These are phyloP conservation scores for Epichloe glyceriae DNA, from an alignment of 2,329 filamentous ascomycete species.

Conservation along the genomic window DNA sequence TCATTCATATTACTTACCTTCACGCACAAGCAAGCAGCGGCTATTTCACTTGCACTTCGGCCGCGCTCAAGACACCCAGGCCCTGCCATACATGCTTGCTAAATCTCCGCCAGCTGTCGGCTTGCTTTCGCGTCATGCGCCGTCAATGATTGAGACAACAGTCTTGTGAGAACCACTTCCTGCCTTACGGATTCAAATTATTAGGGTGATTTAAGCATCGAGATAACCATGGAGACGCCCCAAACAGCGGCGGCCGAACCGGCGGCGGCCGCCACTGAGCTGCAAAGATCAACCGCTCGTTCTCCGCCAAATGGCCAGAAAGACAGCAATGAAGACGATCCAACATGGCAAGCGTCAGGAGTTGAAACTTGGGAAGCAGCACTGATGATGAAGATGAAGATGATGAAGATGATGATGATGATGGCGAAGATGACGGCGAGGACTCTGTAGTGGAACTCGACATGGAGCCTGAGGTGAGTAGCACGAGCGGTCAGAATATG, in stretches of 20 bases:
- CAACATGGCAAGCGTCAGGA: not conserved
- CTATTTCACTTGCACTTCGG: no score
- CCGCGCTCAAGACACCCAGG: no score
- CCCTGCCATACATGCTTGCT: no score
- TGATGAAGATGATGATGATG: not conserved
- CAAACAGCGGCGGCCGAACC: not conserved
- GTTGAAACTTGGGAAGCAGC: constrained; percentile 3
- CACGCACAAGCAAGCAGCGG: no score
- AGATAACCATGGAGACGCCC: not conserved
- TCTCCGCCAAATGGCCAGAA: not conserved
- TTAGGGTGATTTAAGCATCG: no score
- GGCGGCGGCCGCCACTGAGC: not conserved
- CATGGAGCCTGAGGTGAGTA: not conserved
- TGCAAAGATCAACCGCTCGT: not conserved
- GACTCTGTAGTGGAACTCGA: not conserved
- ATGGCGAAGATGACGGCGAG: not conserved
- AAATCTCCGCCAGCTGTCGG: no score
- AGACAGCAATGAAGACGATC: not conserved
- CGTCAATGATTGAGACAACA: not conserved
- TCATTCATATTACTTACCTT: not conserved
- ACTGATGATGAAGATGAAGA: not conserved
- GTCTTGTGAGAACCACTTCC: no score
- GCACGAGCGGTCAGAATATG: not conserved
- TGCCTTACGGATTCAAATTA: no score
- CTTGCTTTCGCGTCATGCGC: not conserved